Evolutionary conservation across 306 rosid species (phyloP).

Genomic region (Rosa chinensis): DNA sequence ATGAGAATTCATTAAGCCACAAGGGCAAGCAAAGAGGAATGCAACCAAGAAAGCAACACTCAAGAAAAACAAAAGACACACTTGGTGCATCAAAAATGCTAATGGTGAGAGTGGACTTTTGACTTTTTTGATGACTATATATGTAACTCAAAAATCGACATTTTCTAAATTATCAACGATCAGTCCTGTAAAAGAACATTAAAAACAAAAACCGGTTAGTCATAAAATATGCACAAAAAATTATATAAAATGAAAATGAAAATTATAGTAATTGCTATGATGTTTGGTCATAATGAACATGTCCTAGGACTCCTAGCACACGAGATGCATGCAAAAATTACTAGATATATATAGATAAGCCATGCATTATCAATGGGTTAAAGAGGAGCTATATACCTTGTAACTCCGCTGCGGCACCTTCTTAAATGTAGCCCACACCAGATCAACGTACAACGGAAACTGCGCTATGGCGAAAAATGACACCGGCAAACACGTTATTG

Average conservation of each 20-base stretch:
- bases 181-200: neutral
- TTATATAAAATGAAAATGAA: neutral
- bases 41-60: too few species aligned
- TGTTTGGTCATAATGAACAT: too few species aligned
- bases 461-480: constrained; percentile 44
- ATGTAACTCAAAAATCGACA: neutral
- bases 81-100: too few species aligned
- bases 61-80: too few species aligned
- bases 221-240: neutral
- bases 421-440: constrained; percentile 32
- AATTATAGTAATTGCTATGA: too few species aligned
- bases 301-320: too few species aligned
- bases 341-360: neutral
- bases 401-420: constrained; percentile 33
- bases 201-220: neutral
- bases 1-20: too few species aligned
- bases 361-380: neutral
- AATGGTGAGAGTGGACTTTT: neutral
- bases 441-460: constrained; percentile 49
- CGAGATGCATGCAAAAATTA: neutral
- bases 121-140: neutral
- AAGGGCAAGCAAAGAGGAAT: too few species aligned
- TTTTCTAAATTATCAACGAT: neutral
- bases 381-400: constrained; percentile 1
- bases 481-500: constrained; percentile 38